Conservation (phyloP, 164 flowering plant species). For the Cinnamomum micranthum region DNA sequence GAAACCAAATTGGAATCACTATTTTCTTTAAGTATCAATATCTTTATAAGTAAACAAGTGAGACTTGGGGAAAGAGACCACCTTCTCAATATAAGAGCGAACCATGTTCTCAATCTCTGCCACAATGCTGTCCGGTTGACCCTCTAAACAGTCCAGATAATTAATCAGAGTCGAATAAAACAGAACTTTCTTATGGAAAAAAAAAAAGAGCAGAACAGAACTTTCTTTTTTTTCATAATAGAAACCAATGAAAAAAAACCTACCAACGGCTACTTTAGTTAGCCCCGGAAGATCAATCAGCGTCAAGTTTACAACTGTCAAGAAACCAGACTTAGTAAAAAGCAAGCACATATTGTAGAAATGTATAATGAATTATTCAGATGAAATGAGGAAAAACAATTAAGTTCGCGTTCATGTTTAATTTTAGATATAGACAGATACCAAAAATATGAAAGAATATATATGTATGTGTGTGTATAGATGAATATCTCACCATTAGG, state of each 20-base stretch:
- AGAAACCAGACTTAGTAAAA: slow-evolving; percentile 5
- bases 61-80: slow-evolving; percentile 11
- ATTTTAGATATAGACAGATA: no score
- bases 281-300: slow-evolving; percentile 99
- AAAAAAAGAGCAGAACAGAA: not conserved
- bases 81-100: slow-evolving; percentile 83
- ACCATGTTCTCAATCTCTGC: slow-evolving; percentile 85
- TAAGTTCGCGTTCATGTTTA: not conserved
- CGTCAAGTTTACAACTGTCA: slow-evolving; percentile 94
- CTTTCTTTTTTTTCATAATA: not conserved
- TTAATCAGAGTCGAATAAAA: slow-evolving; percentile 4
- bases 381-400: not conserved
- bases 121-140: slow-evolving; percentile 76
- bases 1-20: not conserved
- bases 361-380: no score
- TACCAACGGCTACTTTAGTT: slow-evolving; percentile 98
- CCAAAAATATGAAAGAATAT: no score
- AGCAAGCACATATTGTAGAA: not conserved
- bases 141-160: slow-evolving; percentile 39
- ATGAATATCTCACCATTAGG: slow-evolving; percentile 65
- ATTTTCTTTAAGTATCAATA: not conserved
- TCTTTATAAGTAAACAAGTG: not conserved
- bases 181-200: not conserved
- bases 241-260: slow-evolving; percentile 21
- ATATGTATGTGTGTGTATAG: not conserved